phyloP scores from a whole-genome alignment of 2,329 filamentous ascomycete genomes.

The Paraphaeosphaeria minitans region DNA sequence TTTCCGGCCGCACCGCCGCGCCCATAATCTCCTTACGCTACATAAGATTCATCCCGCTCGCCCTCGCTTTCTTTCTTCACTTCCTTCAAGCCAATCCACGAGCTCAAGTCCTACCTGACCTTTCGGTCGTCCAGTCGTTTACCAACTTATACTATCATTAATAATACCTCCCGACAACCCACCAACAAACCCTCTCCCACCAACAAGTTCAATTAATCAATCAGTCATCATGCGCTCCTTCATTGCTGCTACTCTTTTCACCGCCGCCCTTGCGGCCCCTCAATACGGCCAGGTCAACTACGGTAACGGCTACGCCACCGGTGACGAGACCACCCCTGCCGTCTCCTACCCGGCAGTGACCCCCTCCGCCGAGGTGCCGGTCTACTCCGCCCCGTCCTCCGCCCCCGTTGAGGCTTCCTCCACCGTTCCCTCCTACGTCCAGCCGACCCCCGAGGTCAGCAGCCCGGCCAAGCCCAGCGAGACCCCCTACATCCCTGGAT shows the following conservation, averaged over 20 bases:
- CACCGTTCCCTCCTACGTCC: neutral
- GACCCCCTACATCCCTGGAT: conserved; percentile 1
- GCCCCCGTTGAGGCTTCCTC: neutral
- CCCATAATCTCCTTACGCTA: conserved; percentile 46
- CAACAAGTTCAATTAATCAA: conserved; percentile 41
- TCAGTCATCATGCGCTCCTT: conserved; percentile 49
- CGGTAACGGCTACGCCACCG: conserved; percentile 1
- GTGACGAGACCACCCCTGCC: conserved; percentile 11
- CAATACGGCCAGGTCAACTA: too few species aligned
- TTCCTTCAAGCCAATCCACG: conserved; percentile 44
- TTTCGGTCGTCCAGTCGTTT: conserved; percentile 51
- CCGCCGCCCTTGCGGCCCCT: conserved; percentile 40
- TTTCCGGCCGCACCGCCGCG: conserved; percentile 39
- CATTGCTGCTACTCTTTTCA: conserved; percentile 41
- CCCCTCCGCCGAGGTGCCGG: neutral
- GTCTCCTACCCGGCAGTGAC: conserved; percentile 10
- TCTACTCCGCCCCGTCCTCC: neutral
- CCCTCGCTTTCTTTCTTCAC: conserved; percentile 34
- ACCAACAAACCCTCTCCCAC: conserved; percentile 20
- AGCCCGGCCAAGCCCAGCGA: neutral
- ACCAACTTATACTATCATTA: conserved; percentile 50
- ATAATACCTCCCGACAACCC: conserved; percentile 30
- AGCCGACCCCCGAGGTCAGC: neutral
- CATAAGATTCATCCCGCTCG: conserved; percentile 37
- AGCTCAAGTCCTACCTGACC: conserved; percentile 46